phyloP scores from a whole-genome alignment of 495 filamentous ascomycete species.

The Neurospora africana region DNA sequence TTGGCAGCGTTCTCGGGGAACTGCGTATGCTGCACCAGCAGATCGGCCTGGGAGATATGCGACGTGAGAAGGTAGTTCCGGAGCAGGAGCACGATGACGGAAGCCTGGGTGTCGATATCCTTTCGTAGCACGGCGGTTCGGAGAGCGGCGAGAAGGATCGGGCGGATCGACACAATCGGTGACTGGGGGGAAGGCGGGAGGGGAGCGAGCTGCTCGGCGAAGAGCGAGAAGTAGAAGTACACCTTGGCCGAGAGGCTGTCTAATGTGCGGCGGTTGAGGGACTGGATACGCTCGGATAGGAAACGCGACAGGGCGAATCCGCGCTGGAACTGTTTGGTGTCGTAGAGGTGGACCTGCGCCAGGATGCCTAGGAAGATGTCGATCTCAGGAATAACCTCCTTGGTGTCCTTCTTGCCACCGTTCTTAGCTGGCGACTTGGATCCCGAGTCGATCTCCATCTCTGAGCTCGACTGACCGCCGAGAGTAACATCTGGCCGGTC shows the following conservation, averaged over 20 bases:
- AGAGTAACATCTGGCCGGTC: slow-evolving; percentile 53
- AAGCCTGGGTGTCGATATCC: slow-evolving; percentile 91
- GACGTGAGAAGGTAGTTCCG: slow-evolving; percentile 95
- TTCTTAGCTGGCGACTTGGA: slow-evolving; percentile 37
- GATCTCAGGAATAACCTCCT: slow-evolving; percentile 78
- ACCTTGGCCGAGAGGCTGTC: slow-evolving; percentile 89
- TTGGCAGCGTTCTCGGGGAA: slow-evolving; percentile 90
- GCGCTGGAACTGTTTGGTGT: slow-evolving; percentile 63
- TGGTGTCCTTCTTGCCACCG: slow-evolving; percentile 45
- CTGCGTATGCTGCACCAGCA: slow-evolving; percentile 85
- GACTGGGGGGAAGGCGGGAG: slow-evolving; percentile 80
- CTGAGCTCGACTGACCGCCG: slow-evolving; percentile 31
- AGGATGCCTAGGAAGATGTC: slow-evolving; percentile 88
- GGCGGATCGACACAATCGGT: slow-evolving; percentile 73
- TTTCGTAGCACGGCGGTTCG: slow-evolving; percentile 90
- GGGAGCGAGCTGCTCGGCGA: slow-evolving; percentile 79
- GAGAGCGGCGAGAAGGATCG: slow-evolving; percentile 75
- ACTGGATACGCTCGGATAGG: slow-evolving; percentile 73
- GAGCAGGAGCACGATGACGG: slow-evolving; percentile 85
- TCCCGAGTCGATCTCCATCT: slow-evolving; percentile 66
- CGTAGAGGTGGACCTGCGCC: slow-evolving; percentile 79
- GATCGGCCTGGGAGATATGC: slow-evolving; percentile 92
- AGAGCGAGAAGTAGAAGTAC: slow-evolving; percentile 95
- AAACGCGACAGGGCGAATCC: slow-evolving; percentile 75
- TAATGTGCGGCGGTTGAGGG: slow-evolving; percentile 83